Conservation (phyloP, 2,329 filamentous ascomycete species). For the Xylariaceae sp. region DNA sequence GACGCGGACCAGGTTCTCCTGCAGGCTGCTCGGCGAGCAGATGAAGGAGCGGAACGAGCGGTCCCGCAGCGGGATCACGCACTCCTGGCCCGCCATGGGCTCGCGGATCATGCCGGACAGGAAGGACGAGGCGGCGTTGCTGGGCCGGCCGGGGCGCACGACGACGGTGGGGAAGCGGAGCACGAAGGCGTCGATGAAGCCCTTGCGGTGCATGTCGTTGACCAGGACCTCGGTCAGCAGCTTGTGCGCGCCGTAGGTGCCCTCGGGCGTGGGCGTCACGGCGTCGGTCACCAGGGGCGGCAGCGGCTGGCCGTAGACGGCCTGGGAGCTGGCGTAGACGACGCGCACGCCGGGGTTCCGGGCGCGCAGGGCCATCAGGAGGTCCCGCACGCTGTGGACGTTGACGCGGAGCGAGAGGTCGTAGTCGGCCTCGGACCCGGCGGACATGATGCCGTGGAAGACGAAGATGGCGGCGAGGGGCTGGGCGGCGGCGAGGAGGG, state of each 20-base stretch:
- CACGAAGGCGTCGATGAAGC: slow-evolving; percentile 53
- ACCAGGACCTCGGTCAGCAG: slow-evolving; percentile 57
- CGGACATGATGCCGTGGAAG: slow-evolving; percentile 66
- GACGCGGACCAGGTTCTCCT: slow-evolving; percentile 48
- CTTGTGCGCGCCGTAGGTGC: slow-evolving; percentile 61
- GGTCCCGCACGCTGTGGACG: slow-evolving; percentile 51
- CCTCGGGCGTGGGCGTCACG: slow-evolving; percentile 54
- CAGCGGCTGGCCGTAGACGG: slow-evolving; percentile 57
- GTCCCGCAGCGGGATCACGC: slow-evolving; percentile 47
- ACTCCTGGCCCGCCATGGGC: slow-evolving; percentile 51
- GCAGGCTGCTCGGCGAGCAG: slow-evolving; percentile 47
- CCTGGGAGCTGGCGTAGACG: slow-evolving; percentile 58
- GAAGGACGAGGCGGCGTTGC: slow-evolving; percentile 59
- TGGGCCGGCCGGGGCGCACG: slow-evolving; percentile 56
- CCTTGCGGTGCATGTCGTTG: slow-evolving; percentile 59
- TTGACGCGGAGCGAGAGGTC: slow-evolving; percentile 57
- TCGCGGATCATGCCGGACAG: slow-evolving; percentile 62
- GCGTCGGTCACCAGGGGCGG: slow-evolving; percentile 46
- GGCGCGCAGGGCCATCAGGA: slow-evolving; percentile 45
- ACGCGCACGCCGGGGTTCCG: slow-evolving; percentile 51
- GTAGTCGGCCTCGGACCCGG: slow-evolving; percentile 57
- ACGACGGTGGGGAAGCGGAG: slow-evolving; percentile 59
- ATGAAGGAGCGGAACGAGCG: slow-evolving; percentile 49
- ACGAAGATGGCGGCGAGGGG: slow-evolving; percentile 53
- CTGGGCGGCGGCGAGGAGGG: slow-evolving; percentile 40